Conservation (phyloP, 2,329 filamentous ascomycete species). For the Xylariaceae sp. region DNA sequence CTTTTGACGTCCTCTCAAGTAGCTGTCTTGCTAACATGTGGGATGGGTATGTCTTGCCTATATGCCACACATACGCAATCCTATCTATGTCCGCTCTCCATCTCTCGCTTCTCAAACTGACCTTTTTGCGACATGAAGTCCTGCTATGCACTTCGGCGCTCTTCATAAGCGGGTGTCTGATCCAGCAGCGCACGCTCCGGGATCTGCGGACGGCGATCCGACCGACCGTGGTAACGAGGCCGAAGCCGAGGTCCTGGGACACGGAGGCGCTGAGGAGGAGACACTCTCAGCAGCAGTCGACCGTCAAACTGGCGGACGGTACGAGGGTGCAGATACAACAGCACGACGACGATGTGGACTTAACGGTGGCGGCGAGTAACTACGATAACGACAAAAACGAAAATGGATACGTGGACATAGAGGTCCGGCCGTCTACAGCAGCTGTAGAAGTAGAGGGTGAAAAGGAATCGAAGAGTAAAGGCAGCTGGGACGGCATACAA, state of each 20-base stretch:
- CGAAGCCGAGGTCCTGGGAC: conserved; percentile 41
- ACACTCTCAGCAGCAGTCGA: conserved; percentile 27
- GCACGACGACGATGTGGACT: conserved; percentile 28
- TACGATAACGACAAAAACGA: no score
- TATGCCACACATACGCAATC: not conserved
- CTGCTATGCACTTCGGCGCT: conserved; percentile 73
- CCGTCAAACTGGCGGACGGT: conserved; percentile 43
- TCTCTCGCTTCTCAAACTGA: no score
- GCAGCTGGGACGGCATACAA: conserved; percentile 28
- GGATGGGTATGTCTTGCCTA: conserved; percentile 44
- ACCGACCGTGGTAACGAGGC: conserved; percentile 37
- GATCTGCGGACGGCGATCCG: conserved; percentile 70
- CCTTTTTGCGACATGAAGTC: no score
- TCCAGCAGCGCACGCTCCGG: conserved; percentile 80
- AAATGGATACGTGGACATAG: conserved; percentile 27
- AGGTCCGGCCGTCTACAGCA: conserved; percentile 33
- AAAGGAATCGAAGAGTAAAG: conserved; percentile 11
- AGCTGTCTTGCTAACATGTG: conserved; percentile 59
- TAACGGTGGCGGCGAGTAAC: conserved; percentile 3
- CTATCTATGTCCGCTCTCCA: no score
- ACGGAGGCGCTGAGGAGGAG: conserved; percentile 19
- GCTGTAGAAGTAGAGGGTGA: conserved; percentile 13
- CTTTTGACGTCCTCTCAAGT: conserved; percentile 67
- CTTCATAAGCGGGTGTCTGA: conserved; percentile 79
- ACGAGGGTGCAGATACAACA: conserved; percentile 33